A percentile compares a stretch with the other conserved stretches of the same genome.
Conservation (phyloP, 169 alveolate species). For the Theileria parva region DNA sequence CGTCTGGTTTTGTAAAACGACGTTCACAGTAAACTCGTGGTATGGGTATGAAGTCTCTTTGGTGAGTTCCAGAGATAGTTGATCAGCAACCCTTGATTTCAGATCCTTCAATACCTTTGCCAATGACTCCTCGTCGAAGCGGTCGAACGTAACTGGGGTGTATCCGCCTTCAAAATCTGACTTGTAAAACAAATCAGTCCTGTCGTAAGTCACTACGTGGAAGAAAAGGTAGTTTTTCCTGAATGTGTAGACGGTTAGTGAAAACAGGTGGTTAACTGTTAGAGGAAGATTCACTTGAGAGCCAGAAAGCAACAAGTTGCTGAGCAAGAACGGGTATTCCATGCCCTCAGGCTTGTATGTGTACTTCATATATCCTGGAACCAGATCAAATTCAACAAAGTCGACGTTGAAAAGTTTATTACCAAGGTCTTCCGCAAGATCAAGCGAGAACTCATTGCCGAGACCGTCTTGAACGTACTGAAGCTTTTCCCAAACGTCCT, state of each 20-base stretch:
- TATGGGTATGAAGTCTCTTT: neutral
- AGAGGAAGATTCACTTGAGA: neutral
- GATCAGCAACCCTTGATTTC: neutral
- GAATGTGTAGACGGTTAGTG: neutral
- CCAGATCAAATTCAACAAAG: neutral
- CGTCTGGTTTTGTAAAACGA: neutral
- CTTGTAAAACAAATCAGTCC: neutral
- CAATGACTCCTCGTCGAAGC: neutral
- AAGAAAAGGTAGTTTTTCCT: constrained; percentile 3
- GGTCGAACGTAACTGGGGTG: neutral
- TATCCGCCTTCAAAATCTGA: neutral
- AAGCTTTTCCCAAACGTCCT: neutral
- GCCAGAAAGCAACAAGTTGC: neutral
- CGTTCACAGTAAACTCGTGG: neutral
- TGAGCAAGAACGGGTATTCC: neutral
- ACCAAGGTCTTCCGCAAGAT: neutral
- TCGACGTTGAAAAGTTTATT: neutral
- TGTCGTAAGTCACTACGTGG: constrained; percentile 5
- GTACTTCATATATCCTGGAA: constrained; percentile 2
- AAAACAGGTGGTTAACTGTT: neutral
- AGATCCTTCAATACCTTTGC: neutral
- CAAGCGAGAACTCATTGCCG: constrained; percentile 1
- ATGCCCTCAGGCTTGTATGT: neutral
- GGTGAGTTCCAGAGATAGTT: neutral
- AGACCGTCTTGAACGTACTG: neutral